Base-by-base conservation (phyloP, 169 alveolate species). In the Plasmodium reichenowi region DNA sequence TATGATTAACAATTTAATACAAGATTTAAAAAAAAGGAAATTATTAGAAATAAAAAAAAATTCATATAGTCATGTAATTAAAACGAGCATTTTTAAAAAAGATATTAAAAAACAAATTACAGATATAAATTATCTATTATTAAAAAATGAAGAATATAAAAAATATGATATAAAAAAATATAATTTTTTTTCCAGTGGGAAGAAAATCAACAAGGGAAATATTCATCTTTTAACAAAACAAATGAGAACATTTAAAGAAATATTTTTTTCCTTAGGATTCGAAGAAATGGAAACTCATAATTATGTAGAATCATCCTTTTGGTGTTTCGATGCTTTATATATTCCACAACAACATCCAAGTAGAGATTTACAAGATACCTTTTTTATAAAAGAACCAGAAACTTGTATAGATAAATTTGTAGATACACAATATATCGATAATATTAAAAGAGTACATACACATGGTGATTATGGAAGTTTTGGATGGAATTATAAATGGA, bases 321-420 rank as follows among this genome's bases (percentile, higher is more conserved):
- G 99, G 99, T 98, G 99, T 94, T 99, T 99, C 93, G 99, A 99
- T 92, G 95, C 99, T 8, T 97, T 99, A 52, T 99, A 97, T 96
- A 98, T 98, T 89, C 99, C 99, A 9, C 99, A 99, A 95, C 98
- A 98, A 88, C 99, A 98, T 91, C 99, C 99, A 10, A 99, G 99
- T 3, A 96, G 99, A 59, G 99, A 99, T 92, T 97, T 98, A 15
- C 99, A 99, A 88, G 99, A 99, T 92, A 99, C 99, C 22, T 99
- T 98, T 97, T 99, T 98, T 95, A 89, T 98, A 50, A 93, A 95
- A 72, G 94, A 88, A 15, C 90, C 96, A 8, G 95, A 63, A 26
- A 7, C 12, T 7, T 22, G 62, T 58, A 20, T 0, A 2, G 64
- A 72, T 0, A 48, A 72, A 32, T 71, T 45, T 62, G 60, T 56